A percentile compares a stretch with the other conserved stretches of the same genome.
Evolutionary conservation across 1,284 basidiomycete species (phyloP).

Genomic region (Rhodotorula sp.): DNA sequence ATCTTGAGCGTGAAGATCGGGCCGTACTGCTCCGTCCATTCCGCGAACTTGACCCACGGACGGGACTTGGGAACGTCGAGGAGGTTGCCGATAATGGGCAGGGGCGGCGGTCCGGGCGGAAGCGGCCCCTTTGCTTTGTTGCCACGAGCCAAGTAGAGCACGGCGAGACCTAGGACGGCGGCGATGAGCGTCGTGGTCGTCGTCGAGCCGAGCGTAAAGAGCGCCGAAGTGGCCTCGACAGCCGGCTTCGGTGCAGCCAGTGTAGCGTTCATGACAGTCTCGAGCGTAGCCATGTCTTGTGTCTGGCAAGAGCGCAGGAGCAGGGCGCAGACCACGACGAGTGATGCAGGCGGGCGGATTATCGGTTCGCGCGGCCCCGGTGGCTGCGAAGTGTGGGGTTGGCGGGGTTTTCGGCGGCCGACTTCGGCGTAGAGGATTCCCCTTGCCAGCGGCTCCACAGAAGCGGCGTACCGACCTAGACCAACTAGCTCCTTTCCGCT

Average conservation of each 20-base stretch:
- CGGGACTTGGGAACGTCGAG: constrained; percentile 40
- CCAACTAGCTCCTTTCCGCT: too few species aligned
- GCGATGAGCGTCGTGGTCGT: constrained; percentile 4
- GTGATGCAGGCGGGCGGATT: too few species aligned
- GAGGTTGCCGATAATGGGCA: constrained; percentile 43
- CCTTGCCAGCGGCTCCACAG: too few species aligned
- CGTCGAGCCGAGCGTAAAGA: not conserved
- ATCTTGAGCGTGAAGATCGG: constrained; percentile 46
- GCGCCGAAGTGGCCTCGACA: not conserved
- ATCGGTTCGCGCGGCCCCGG: too few species aligned
- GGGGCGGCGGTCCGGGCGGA: constrained; percentile 17
- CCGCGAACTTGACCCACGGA: constrained; percentile 44
- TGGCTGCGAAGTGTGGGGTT: too few species aligned
- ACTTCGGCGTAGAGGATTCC: too few species aligned
- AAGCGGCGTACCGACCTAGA: too few species aligned
- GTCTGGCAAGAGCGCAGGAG: too few species aligned
- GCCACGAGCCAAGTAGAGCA: not conserved
- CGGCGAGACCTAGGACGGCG: not conserved
- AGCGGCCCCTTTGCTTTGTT: constrained; percentile 6
- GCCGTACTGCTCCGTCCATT: constrained; percentile 43
- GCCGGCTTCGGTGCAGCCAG: not conserved
- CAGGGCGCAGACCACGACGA: too few species aligned
- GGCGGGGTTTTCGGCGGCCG: too few species aligned
- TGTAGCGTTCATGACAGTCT: constrained; percentile 3
- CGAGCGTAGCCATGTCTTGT: too few species aligned